A percentile compares a stretch with the other conserved stretches of the same genome.
These are phyloP conservation scores for Alloteropsis semialata DNA, from an alignment of 176 grass and related monocot genomes.

Conservation along the genomic window DNA sequence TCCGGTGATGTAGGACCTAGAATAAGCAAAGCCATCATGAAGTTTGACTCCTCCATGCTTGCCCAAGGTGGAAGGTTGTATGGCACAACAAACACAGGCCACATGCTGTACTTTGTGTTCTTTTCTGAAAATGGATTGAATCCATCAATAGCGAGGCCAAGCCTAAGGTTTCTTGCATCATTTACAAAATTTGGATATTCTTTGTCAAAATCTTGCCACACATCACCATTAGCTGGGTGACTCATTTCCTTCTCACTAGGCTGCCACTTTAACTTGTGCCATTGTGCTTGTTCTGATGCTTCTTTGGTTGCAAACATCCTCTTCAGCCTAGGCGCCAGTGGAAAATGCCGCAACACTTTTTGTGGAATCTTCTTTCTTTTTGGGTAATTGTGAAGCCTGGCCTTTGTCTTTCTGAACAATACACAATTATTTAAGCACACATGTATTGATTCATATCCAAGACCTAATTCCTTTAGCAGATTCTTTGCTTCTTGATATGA, in stretches of 20 bases:
- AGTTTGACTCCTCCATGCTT: slow-evolving; percentile 4
- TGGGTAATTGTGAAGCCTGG: background rate
- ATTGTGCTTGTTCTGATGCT: too few species aligned
- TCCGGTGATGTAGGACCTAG: background rate
- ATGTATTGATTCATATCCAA: background rate
- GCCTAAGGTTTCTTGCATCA: background rate
- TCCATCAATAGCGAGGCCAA: background rate
- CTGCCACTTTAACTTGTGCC: too few species aligned
- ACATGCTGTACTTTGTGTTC: background rate
- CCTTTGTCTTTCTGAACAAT: background rate
- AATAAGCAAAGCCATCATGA: too few species aligned
- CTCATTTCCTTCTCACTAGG: too few species aligned
- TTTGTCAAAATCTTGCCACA: too few species aligned
- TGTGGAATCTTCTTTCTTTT: background rate
- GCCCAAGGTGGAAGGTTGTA: slow-evolving; percentile 28
- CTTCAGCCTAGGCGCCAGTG: too few species aligned
- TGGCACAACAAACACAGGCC: slow-evolving; percentile 5
- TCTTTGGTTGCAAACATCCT: too few species aligned
- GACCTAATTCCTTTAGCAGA: too few species aligned
- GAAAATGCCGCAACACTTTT: too few species aligned
- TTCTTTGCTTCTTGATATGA: background rate
- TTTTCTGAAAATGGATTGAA: background rate
- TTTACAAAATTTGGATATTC: too few species aligned
- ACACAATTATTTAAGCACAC: background rate
- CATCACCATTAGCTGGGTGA: too few species aligned